Evolutionary conservation across 2,329 filamentous ascomycete genomes (phyloP).

Genomic region (Ceratocystis variospora): DNA sequence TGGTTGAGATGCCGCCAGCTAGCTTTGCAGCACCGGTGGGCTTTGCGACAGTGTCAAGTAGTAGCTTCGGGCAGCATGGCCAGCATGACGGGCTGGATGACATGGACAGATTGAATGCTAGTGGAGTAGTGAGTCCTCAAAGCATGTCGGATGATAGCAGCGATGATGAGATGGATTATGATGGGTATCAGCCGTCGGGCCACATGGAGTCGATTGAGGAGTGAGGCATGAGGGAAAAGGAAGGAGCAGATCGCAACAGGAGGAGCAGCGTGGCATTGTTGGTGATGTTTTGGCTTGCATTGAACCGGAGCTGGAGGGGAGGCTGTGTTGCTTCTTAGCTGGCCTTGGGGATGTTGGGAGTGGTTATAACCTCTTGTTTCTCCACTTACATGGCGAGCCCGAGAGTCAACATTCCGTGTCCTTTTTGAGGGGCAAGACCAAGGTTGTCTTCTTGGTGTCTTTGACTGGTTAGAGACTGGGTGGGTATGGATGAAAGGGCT

Average conservation of each 20-base stretch:
- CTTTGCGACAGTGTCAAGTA: constrained; percentile 21
- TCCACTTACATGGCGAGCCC: too few relatives aligned
- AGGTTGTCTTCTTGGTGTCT: too few relatives aligned
- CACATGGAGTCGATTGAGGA: constrained; percentile 17
- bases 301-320: too few relatives aligned
- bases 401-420: too few relatives aligned
- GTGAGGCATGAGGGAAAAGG: not conserved
- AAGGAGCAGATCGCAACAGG: not conserved
- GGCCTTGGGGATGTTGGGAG: too few relatives aligned
- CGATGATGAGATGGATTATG: constrained; percentile 43
- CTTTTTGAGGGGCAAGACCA: too few relatives aligned
- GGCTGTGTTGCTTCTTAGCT: too few relatives aligned
- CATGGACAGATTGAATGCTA: constrained; percentile 34
- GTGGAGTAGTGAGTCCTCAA: constrained; percentile 38
- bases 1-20: constrained; percentile 30
- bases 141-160: constrained; percentile 38
- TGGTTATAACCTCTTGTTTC: too few relatives aligned
- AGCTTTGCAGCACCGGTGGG: constrained; percentile 25
- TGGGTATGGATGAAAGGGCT: too few relatives aligned
- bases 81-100: constrained; percentile 19
- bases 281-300: too few relatives aligned
- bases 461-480: too few relatives aligned
- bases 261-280: not conserved
- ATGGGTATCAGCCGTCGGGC: constrained; percentile 16
- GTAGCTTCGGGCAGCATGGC: constrained; percentile 3